Evolutionary conservation across 2,329 filamentous ascomycete species (phyloP), one percentile per base, ranked within the genome.

Genomic region (Neofusicoccum ribis): DNA sequence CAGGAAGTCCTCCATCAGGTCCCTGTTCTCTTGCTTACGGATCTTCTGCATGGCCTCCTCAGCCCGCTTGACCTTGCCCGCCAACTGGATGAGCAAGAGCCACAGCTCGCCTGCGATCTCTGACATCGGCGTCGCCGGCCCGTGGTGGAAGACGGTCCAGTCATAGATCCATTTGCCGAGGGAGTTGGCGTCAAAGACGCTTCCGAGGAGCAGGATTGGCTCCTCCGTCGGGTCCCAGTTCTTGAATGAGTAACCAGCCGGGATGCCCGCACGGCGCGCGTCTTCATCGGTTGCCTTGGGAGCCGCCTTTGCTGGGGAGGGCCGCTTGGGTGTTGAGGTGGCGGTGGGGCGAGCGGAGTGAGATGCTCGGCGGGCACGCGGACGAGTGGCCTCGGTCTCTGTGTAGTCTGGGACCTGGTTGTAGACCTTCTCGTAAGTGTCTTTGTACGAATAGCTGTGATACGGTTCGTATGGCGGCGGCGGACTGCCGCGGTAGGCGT

Each of bases 81-180:
- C 91, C 51, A 98, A 85, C 79, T 97, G 91, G 77, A 98, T 98
- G 66, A 98, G 86, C 56, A 97, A 85, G 27, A 98, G 86, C 95
- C 95, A 99, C 63, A 99, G 85, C 73, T 98, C 93, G 70, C 94
- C 95, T 2, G 95, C 93, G 79, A 96, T 89, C 70, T 97, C 93
- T 62, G 93, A 88, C 74, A 97, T 91, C 59, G 93, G 91, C 11
- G 91, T 92, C 46, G 87, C 86, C 14, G 92, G 87, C 43, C 92
- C 92, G 70, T 96, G 89, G 76, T 90, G 89, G 82, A 92, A 97
- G 69, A 97, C 92, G 17, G 95, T 97, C 95, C 95, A 99, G 84
- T 98, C 95, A 80, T 97, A 99, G 74, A 99, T 96, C 95, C 95
- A 99, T 81, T 97, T 97, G 74, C 95, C 95, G 36, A 99, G 85